Conservation (phyloP, 1,139 yeast species). For the Meyerozyma carpophila region DNA sequence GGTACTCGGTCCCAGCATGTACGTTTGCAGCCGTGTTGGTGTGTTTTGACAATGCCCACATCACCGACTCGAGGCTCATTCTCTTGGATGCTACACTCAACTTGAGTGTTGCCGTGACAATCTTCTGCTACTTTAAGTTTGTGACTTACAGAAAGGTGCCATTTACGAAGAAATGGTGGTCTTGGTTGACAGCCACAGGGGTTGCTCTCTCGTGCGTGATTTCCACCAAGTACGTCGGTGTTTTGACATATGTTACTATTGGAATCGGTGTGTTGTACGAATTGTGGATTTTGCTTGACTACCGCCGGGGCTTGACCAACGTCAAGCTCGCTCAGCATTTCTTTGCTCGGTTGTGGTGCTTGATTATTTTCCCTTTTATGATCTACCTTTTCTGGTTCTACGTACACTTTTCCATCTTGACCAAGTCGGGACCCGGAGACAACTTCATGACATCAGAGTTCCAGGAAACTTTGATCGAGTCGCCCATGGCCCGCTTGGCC, state of each 20-base stretch:
- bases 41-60: slow-evolving; percentile 86
- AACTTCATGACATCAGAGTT: slow-evolving; percentile 87
- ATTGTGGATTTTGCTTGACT: slow-evolving; percentile 80
- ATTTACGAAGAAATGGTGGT: slow-evolving; percentile 74
- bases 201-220: slow-evolving; percentile 83
- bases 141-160: slow-evolving; percentile 66
- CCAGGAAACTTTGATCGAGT: slow-evolving; percentile 86
- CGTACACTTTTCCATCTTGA: slow-evolving; percentile 77
- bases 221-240: slow-evolving; percentile 93
- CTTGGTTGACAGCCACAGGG: slow-evolving; percentile 82
- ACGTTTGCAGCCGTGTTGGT: slow-evolving; percentile 75
- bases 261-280: slow-evolving; percentile 85
- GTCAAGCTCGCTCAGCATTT: slow-evolving; percentile 63
- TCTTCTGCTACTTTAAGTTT: slow-evolving; percentile 75
- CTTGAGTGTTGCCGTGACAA: slow-evolving; percentile 72
- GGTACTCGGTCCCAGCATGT: slow-evolving; percentile 76
- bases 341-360: slow-evolving; percentile 64
- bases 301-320: slow-evolving; percentile 61
- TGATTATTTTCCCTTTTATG: slow-evolving; percentile 74
- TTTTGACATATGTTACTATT: slow-evolving; percentile 79
- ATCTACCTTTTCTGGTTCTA: slow-evolving; percentile 91
- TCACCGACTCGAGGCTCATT: slow-evolving; percentile 84
- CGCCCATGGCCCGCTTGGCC: slow-evolving; percentile 67
- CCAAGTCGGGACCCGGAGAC: slow-evolving; percentile 93
- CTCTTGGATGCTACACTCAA: slow-evolving; percentile 86